Evolutionary conservation across 208 protist species (phyloP).

Genomic region (Entamoeba moshkovskii): DNA sequence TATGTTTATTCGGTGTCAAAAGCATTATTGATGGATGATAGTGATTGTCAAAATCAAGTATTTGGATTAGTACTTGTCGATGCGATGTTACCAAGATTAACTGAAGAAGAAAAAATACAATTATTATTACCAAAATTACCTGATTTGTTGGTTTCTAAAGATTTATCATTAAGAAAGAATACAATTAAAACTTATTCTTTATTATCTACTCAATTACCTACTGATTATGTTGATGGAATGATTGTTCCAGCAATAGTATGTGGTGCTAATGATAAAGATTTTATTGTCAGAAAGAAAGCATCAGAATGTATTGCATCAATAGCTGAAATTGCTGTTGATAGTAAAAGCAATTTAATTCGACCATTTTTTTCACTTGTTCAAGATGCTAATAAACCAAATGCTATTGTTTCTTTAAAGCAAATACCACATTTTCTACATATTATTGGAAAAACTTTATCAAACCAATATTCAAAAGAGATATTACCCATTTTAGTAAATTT

Average conservation of each 20-base stretch:
- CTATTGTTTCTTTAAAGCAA: neutral
- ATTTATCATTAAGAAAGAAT: neutral
- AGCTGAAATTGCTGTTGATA: neutral
- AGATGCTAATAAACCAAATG: neutral
- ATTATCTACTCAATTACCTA: neutral
- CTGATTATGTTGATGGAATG: neutral
- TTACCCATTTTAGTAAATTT: neutral
- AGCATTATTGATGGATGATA: neutral
- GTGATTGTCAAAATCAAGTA: neutral
- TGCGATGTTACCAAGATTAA: neutral
- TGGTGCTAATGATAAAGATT: neutral
- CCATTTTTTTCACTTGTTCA: neutral
- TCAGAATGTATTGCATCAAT: neutral
- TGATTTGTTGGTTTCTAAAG: neutral
- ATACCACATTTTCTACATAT: neutral
- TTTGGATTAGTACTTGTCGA: neutral
- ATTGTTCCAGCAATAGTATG: neutral
- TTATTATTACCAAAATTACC: neutral
- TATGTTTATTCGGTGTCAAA: neutral
- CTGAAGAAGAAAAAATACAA: neutral
- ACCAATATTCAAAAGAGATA: conserved; percentile 5
- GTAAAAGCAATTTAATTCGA: neutral
- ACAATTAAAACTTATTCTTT: neutral
- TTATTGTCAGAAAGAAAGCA: neutral
- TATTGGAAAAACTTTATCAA: neutral